Percentiles rank a stretch among this genome's conserved stretches.
Conservation (phyloP, 495 filamentous ascomycete species). For the Bryoglossum gracile region DNA sequence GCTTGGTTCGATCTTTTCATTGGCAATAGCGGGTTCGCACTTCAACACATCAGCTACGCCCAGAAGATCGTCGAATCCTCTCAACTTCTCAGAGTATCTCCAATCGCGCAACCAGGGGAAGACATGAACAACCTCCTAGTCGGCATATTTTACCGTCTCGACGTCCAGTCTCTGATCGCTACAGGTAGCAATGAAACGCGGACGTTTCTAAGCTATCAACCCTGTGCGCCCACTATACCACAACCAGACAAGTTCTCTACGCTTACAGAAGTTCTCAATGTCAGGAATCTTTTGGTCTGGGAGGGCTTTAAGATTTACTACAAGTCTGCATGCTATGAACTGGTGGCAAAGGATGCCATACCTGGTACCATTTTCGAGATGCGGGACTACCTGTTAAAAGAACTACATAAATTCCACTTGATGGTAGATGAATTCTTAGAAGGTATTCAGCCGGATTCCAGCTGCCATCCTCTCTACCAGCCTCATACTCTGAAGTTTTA, state of each 20-base stretch:
- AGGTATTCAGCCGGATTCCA: not conserved
- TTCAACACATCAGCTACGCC: conserved; percentile 15
- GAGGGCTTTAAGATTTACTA: conserved; percentile 3
- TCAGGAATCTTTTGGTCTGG: conserved; percentile 8
- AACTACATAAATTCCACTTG: not conserved
- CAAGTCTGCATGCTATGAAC: not conserved
- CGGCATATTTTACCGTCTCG: conserved; percentile 6
- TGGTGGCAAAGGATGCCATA: not conserved
- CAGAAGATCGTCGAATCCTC: conserved; percentile 2
- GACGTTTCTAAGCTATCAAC: not conserved
- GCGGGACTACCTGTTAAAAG: conserved; percentile 2
- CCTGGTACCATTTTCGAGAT: not conserved
- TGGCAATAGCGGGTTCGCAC: conserved; percentile 14
- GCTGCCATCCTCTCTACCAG: conserved; percentile 6
- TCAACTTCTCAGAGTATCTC: not conserved
- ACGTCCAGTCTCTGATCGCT: conserved; percentile 10
- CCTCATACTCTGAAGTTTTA: conserved; percentile 4
- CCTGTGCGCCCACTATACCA: not conserved
- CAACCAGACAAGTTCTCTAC: not conserved
- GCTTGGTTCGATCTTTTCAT: conserved; percentile 17
- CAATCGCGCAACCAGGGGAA: not conserved
- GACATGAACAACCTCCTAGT: not conserved
- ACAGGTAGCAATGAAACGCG: conserved; percentile 13
- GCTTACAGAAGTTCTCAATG: conserved; percentile 7
- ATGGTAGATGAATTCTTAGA: conserved; percentile 1